Base-by-base conservation (phyloP, 2,329 filamentous ascomycete species). In the Balansia obtecta region DNA sequence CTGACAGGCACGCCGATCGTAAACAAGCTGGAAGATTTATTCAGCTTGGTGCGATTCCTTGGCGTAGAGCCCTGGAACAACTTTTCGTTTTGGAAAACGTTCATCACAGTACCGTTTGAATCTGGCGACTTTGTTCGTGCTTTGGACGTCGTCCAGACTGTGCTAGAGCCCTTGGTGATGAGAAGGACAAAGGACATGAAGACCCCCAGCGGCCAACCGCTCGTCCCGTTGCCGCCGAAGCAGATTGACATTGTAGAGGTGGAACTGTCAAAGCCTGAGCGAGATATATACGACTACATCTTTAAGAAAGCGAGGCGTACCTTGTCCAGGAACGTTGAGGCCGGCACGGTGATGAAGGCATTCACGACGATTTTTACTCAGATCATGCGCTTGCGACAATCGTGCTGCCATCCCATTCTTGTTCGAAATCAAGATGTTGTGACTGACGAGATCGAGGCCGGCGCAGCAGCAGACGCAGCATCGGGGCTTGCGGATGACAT, bases 41-140 rank as follows among this genome's bases (percentile, higher is more conserved):
- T 96, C 69, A 95, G 88, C 61, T 70, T 98, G 38, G 88, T 97
- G 12, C 82, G 88, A 3, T 98, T 97, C 68, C 71, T 98, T 11
- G 83, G 88, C 51, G 93, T 98, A 4, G 91, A 97, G 63, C 93
- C 93, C 0, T 98, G 93, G 93, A 93, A 86, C 61, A 97, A 97
- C 65, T 98, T 98, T 65, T 95, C 90, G 0, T 98, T 95, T 69
- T 98, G 93, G 93, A 90, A 90, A 63, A 97, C 93, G 0, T 98
- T 98, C 64, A 97, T 98, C 61, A 98, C 93, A 0, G 84, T 95
- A 1, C 93, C 93, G 0, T 98, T 98, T 56, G 93, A 98, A 65
- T 91, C 88, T 0, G 93, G 93, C 57, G 86, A 98, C 55, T 96
- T 95, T 62, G 81, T 96, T 57, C 83, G 90, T 4, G 93, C 93